Conservation (phyloP, 2,329 filamentous ascomycete genomes). For the Magnaporthiopsis rhizophila region DNA sequence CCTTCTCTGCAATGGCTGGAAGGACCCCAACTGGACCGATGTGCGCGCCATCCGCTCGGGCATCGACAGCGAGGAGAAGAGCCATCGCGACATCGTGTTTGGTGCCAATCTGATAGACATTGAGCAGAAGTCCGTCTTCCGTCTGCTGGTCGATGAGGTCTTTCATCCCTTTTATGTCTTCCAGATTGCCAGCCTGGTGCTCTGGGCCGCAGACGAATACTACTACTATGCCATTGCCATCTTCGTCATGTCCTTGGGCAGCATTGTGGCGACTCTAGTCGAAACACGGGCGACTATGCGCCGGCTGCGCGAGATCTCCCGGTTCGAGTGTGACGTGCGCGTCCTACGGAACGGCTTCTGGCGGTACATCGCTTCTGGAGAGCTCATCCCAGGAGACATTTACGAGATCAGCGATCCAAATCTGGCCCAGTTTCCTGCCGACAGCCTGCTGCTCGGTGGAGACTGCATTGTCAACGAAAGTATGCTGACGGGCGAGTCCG, state of each 20-base stretch:
- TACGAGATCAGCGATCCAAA: slow-evolving; percentile 95
- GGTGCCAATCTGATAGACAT: slow-evolving; percentile 89
- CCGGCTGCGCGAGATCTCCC: slow-evolving; percentile 81
- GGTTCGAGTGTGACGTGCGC: slow-evolving; percentile 90
- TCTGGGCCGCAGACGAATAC: slow-evolving; percentile 95
- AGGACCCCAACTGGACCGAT: slow-evolving; percentile 82
- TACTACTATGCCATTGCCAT: slow-evolving; percentile 97
- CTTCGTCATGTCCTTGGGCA: slow-evolving; percentile 87
- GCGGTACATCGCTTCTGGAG: slow-evolving; percentile 77
- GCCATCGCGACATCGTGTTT: slow-evolving; percentile 76
- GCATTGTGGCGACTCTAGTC: slow-evolving; percentile 79
- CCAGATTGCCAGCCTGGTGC: slow-evolving; percentile 83
- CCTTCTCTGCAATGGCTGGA: slow-evolving; percentile 80
- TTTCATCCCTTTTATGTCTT: slow-evolving; percentile 99
- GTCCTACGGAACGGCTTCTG: slow-evolving; percentile 94
- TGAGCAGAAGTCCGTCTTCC: slow-evolving; percentile 74
- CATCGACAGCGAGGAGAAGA: slow-evolving; percentile 82
- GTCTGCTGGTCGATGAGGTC: slow-evolving; percentile 85
- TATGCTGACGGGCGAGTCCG: slow-evolving; percentile 96
- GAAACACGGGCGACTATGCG: slow-evolving; percentile 92
- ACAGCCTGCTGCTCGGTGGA: slow-evolving; percentile 82
- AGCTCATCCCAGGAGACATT: slow-evolving; percentile 90
- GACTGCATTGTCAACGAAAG: slow-evolving; percentile 99
- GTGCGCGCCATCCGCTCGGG: slow-evolving; percentile 67
- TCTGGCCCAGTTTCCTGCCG: slow-evolving; percentile 79